phyloP scores from a whole-genome alignment of 305 asterid genomes.

The Fraxinus floribunda region DNA sequence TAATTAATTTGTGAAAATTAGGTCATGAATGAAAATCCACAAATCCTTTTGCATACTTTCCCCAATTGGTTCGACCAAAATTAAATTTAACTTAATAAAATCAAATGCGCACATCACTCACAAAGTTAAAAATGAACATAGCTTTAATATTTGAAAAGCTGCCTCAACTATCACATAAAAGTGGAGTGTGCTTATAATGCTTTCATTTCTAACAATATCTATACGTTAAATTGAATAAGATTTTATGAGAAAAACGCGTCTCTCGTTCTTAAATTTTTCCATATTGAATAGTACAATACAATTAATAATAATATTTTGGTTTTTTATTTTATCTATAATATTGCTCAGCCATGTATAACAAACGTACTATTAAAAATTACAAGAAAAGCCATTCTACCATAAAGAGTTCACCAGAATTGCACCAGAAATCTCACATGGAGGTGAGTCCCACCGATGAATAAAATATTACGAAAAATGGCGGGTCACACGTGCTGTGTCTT shows the following conservation, averaged over 20 bases:
- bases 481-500: no score
- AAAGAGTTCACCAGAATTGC: no score
- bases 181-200: constrained; percentile 31
- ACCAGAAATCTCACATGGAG: no score
- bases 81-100: neutral
- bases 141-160: constrained; percentile 19
- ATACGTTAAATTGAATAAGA: neutral
- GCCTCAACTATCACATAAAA: constrained; percentile 27
- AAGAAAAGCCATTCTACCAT: no score
- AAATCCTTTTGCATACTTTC: constrained; percentile 4
- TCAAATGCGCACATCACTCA: constrained; percentile 24
- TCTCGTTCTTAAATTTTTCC: neutral
- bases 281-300: no score
- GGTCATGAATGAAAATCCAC: constrained; percentile 32
- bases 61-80: constrained; percentile 16
- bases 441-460: no score
- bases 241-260: neutral
- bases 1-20: constrained; percentile 27
- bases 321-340: no score
- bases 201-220: constrained; percentile 19
- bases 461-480: no score
- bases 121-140: constrained; percentile 11
- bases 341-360: neutral
- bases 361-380: neutral
- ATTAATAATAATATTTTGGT: neutral